Evolutionary conservation across 2,329 filamentous ascomycete species (phyloP).

Genomic region (Alternaria brassicicola): DNA sequence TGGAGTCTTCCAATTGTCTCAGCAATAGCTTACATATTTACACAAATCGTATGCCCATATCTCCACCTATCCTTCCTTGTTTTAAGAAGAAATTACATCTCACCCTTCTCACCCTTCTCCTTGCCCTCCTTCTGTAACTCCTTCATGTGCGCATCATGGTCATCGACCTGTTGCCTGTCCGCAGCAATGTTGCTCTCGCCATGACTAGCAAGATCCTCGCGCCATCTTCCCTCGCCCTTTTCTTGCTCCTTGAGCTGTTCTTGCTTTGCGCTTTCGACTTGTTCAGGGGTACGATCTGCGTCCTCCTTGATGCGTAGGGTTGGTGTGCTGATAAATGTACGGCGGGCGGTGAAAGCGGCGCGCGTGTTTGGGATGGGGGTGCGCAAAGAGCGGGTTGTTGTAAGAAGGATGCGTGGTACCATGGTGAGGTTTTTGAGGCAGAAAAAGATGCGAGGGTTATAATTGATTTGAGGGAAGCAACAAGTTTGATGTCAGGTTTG

Average conservation of each 20-base stretch:
- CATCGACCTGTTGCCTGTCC: constrained; percentile 51
- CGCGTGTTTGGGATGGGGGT: constrained; percentile 1
- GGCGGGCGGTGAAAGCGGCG: constrained; percentile 14
- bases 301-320: constrained; percentile 50
- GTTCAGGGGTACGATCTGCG: constrained; percentile 44
- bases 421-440: constrained; percentile 10
- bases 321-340: constrained; percentile 41
- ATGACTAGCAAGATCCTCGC: constrained; percentile 51
- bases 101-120: constrained; percentile 49
- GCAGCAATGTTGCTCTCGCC: constrained; percentile 52
- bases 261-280: constrained; percentile 53
- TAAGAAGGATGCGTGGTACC: constrained; percentile 23
- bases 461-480: rapidly evolving
- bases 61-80: neutral
- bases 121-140: constrained; percentile 54
- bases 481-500: neutral
- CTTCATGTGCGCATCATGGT: constrained; percentile 52
- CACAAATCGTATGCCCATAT: neutral
- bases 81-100: constrained; percentile 3
- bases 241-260: constrained; percentile 53
- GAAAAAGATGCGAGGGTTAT: neutral
- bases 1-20: too few species aligned
- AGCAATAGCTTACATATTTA: too few species aligned
- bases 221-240: constrained; percentile 51
- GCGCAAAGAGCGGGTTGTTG: constrained; percentile 17